Conservation (phyloP, 2,329 filamentous ascomycete genomes). For the Botryotinia convoluta region DNA sequence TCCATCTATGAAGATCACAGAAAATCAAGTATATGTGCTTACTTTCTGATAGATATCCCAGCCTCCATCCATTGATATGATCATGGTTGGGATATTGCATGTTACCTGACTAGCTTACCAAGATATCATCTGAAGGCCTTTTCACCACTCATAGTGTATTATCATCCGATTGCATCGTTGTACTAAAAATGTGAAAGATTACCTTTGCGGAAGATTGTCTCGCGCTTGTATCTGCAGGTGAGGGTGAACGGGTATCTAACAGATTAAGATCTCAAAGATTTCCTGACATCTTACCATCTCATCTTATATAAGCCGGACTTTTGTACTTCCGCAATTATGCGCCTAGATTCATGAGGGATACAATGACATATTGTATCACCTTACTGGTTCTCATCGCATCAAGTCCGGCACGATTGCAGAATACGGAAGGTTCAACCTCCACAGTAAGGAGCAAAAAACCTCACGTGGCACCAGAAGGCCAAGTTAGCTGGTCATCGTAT, state of each 20-base stretch:
- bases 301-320: not conserved
- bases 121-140: not conserved
- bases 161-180: not conserved
- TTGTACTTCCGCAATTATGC: not conserved
- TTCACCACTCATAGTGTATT: not conserved
- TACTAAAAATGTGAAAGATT: not conserved
- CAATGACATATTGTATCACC: conserved; percentile 1
- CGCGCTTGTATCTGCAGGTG: not conserved
- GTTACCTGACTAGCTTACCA: not conserved
- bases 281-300: conserved; percentile 9
- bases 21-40: conserved; percentile 3
- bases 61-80: not conserved
- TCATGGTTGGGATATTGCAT: not conserved
- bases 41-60: not conserved
- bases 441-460: not conserved
- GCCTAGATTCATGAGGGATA: not conserved
- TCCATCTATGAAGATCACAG: not conserved
- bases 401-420: not conserved
- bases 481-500: not conserved
- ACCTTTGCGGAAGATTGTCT: not conserved
- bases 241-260: not conserved
- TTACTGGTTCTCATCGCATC: not conserved
- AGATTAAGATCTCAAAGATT: conserved; percentile 9
- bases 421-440: not conserved
- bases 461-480: not conserved